Percentiles rank a stretch among this genome's conserved stretches.
These are phyloP conservation scores for Kingdonia uniflora DNA, from an alignment of 164 flowering plant species.

Conservation along the genomic window DNA sequence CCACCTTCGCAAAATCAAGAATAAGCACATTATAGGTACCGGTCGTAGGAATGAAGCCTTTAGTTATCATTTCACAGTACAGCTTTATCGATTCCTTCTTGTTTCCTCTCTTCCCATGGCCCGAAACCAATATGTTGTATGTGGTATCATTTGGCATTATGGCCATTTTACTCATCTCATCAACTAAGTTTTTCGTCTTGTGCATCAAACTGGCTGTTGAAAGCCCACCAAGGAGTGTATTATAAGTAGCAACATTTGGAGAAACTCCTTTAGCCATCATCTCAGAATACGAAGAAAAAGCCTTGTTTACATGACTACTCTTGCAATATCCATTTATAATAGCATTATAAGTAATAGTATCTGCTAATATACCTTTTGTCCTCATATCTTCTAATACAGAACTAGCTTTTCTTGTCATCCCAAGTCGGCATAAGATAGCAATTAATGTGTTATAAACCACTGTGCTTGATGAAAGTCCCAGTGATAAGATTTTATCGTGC, in stretches of 20 bases:
- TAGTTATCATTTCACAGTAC: conserved; percentile 78
- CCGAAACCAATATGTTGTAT: conserved; percentile 53
- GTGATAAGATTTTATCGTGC: conserved; percentile 45
- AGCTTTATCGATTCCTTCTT: conserved; percentile 50
- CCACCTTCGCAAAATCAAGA: conserved; percentile 45
- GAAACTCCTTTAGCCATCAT: conserved; percentile 52
- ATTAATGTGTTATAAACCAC: conserved; percentile 54
- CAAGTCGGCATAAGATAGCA: conserved; percentile 44
- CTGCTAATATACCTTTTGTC: conserved; percentile 37
- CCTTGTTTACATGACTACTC: conserved; percentile 47
- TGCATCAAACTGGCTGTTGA: conserved; percentile 36
- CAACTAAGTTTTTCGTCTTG: conserved; percentile 40
- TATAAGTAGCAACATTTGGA: conserved; percentile 59
- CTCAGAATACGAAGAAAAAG: conserved; percentile 33
- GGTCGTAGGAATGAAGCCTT: conserved; percentile 63
- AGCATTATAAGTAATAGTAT: conserved; percentile 62
- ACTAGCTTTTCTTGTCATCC: conserved; percentile 69
- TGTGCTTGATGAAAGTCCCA: conserved; percentile 47
- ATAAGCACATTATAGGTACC: conserved; percentile 76
- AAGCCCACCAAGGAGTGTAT: conserved; percentile 45
- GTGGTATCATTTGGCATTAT: conserved; percentile 45
- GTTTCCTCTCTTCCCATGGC: conserved; percentile 59
- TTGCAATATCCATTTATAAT: conserved; percentile 60
- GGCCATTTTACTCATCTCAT: conserved; percentile 53
- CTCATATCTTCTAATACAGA: conserved; percentile 50